phyloP scores from a whole-genome alignment of 192 early-diverging fungal species.

The Spinellus fusiger region DNA sequence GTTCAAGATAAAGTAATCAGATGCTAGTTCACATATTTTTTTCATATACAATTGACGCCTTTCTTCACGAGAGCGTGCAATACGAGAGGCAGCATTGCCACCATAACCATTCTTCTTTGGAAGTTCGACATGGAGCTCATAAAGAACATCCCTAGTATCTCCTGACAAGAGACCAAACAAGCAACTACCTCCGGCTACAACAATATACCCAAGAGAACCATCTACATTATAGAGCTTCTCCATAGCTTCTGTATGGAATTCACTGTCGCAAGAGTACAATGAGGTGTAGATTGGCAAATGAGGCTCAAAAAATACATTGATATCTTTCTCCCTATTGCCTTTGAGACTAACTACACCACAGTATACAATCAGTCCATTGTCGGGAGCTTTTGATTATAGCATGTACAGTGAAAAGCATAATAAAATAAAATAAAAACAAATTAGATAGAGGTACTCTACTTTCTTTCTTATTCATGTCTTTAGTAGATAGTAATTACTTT shows the following conservation, averaged over 20 bases:
- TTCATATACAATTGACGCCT: slow-evolving; percentile 98
- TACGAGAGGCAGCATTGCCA: slow-evolving; percentile 99
- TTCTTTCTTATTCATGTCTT: background rate
- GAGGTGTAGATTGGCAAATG: slow-evolving; percentile 98
- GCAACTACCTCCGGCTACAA: slow-evolving; percentile 97
- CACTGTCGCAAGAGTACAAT: slow-evolving; percentile 96
- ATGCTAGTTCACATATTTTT: slow-evolving; percentile 92
- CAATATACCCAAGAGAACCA: slow-evolving; percentile 93
- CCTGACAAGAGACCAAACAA: slow-evolving; percentile 91
- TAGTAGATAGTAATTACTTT: background rate
- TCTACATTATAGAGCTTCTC: slow-evolving; percentile 87
- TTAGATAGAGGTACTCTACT: background rate
- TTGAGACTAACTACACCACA: slow-evolving; percentile 90
- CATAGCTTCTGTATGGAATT: slow-evolving; percentile 95
- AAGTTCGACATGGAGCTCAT: slow-evolving; percentile 90
- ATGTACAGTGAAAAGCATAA: background rate
- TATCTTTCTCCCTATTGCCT: slow-evolving; percentile 97
- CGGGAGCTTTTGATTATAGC: slow-evolving; percentile 48
- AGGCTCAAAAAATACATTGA: slow-evolving; percentile 97
- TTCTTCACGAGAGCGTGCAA: slow-evolving; percentile 95
- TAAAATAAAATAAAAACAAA: background rate
- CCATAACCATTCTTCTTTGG: slow-evolving; percentile 99
- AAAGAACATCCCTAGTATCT: slow-evolving; percentile 87
- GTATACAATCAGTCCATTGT: slow-evolving; percentile 93
- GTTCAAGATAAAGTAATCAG: slow-evolving; percentile 88